These are phyloP conservation scores for Fusarium pilosicola DNA, from an alignment of 2,329 filamentous ascomycete genomes.

Conservation along the genomic window DNA sequence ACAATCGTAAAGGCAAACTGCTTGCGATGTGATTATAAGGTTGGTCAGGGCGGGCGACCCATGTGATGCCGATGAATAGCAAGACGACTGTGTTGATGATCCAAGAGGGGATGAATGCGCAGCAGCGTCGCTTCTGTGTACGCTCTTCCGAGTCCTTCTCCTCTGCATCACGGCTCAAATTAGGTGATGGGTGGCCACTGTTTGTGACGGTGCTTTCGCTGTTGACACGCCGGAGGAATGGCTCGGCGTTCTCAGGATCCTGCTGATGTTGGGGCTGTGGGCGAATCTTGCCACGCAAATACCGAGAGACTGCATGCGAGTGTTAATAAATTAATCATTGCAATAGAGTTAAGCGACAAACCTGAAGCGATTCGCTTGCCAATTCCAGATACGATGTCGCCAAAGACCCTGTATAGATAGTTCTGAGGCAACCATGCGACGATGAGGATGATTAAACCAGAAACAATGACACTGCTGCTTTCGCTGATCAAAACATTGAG, in stretches of 20 bases:
- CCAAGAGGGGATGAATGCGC: conserved; percentile 26
- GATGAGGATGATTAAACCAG: conserved; percentile 36
- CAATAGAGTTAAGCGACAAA: conserved; percentile 21
- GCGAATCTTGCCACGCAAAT: conserved; percentile 27
- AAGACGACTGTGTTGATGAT: conserved; percentile 13
- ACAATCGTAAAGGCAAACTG: conserved; percentile 44
- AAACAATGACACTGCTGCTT: conserved; percentile 36
- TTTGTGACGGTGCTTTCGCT: conserved; percentile 5
- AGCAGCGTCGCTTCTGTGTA: conserved; percentile 1
- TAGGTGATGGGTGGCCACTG: conserved; percentile 10
- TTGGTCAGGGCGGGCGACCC: conserved; percentile 38
- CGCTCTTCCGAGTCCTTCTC: conserved; percentile 19
- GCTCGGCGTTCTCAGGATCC: conserved; percentile 34
- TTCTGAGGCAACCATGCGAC: conserved; percentile 38
- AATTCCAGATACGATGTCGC: conserved; percentile 31
- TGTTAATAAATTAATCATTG: conserved; percentile 4
- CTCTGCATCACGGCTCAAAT: background rate
- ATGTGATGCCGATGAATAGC: conserved; percentile 35
- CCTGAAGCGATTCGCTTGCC: conserved; percentile 35
- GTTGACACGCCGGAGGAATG: conserved; percentile 19
- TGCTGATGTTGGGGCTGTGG: conserved; percentile 14
- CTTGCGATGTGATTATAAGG: conserved; percentile 47
- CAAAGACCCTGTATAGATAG: conserved; percentile 35
- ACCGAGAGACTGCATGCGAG: conserved; percentile 12
- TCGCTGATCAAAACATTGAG: conserved; percentile 47